These are phyloP conservation scores for Sporothrix euskadiensis DNA, from an alignment of 2,329 filamentous ascomycete species.

Conservation along the genomic window DNA sequence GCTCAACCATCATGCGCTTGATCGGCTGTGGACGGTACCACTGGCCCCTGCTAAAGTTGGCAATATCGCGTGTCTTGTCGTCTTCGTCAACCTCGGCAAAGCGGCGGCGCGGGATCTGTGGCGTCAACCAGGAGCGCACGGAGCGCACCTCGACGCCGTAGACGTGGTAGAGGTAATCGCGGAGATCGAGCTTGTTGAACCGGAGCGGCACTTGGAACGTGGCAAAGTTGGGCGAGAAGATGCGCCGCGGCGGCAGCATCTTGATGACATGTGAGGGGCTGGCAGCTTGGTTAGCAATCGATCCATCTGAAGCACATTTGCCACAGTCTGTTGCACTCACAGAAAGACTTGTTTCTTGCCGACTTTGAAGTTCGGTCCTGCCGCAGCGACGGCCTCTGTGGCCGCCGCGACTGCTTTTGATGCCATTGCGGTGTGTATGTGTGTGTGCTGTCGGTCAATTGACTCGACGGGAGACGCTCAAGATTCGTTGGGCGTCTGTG, in stretches of 20 bases:
- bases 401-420: conserved; percentile 42
- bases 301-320: neutral
- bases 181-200: conserved; percentile 94
- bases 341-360: conserved; percentile 58
- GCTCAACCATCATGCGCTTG: conserved; percentile 95
- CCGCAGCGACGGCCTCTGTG: conserved; percentile 42
- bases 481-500: neutral
- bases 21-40: conserved; percentile 70
- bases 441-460: neutral
- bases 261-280: conserved; percentile 82
- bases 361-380: conserved; percentile 46
- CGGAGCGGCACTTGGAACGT: conserved; percentile 87
- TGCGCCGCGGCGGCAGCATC: conserved; percentile 69
- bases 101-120: conserved; percentile 60
- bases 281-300: conserved; percentile 14
- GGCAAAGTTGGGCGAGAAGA: conserved; percentile 76
- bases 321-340: conserved; percentile 42
- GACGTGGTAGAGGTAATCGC: conserved; percentile 87
- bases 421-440: conserved; percentile 32
- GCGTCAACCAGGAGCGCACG: conserved; percentile 79
- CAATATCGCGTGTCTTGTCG: conserved; percentile 9
- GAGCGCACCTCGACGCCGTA: conserved; percentile 73
- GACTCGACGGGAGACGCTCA: neutral
- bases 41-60: conserved; percentile 43
- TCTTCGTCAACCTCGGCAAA: conserved; percentile 45